phyloP scores from a whole-genome alignment of 306 rosid genomes.

The Urtica urens region DNA sequence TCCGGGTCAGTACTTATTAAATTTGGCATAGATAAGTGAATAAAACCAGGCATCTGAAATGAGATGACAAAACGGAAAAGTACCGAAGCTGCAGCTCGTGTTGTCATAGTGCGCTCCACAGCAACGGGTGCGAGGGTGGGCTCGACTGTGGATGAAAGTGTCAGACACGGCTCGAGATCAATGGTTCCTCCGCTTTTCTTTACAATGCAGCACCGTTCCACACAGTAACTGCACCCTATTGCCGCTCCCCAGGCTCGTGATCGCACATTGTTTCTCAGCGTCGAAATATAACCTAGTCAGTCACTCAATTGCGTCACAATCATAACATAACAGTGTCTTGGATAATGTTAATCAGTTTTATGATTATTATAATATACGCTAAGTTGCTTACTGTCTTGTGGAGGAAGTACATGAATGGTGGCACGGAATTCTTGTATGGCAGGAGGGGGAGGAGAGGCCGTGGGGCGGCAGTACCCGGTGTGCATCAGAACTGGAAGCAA shows the following conservation, averaged over 20 bases:
- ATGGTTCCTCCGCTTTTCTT: slow-evolving; percentile 94
- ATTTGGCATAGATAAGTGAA: too few relatives aligned
- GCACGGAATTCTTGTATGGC: slow-evolving; percentile 81
- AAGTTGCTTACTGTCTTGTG: slow-evolving; percentile 83
- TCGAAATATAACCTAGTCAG: slow-evolving; percentile 76
- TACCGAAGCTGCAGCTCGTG: slow-evolving; percentile 98
- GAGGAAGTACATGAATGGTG: slow-evolving; percentile 69
- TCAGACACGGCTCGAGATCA: slow-evolving; percentile 91
- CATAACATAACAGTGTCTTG: too few relatives aligned
- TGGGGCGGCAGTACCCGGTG: slow-evolving; percentile 94
- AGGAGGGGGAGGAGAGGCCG: slow-evolving; percentile 81
- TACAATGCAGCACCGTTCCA: slow-evolving; percentile 88
- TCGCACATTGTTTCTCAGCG: slow-evolving; percentile 85
- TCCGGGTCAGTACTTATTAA: too few relatives aligned
- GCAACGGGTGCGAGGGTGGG: slow-evolving; percentile 95
- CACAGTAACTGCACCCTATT: slow-evolving; percentile 84
- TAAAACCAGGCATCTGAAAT: too few relatives aligned
- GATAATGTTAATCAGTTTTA: too few relatives aligned
- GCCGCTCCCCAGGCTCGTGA: slow-evolving; percentile 99
- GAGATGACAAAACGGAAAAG: neutral
- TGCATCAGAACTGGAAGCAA: slow-evolving; percentile 76
- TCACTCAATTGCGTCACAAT: too few relatives aligned
- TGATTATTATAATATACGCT: too few relatives aligned
- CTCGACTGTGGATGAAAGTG: slow-evolving; percentile 84
- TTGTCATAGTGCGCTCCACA: slow-evolving; percentile 87